Evolutionary conservation across 331 rosid species (phyloP), one percentile per base, ranked within the genome.

Genomic region (Rosa hybrid): DNA sequence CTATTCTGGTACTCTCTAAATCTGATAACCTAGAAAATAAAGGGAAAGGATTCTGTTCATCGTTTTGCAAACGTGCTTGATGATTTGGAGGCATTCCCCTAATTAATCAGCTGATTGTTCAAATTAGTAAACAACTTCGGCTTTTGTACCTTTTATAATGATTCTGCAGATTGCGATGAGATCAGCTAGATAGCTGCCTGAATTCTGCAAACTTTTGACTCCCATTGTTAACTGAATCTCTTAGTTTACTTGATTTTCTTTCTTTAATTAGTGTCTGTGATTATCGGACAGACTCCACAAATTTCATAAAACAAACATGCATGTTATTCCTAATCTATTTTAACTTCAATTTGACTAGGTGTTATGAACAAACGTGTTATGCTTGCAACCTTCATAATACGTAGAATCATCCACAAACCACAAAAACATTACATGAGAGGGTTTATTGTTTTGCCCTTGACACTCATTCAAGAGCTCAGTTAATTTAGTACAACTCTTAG

Each of bases 11-110:
- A 7, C 46, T 65, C 71, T 14, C 48, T 16, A 20, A 9, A 20
- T 20, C 21, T 41, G 50, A 41, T 68, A 4, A 68, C 73, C 30
- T 38, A 42, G 21, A 69, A 20, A 42, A 44, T 20, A 18, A 42
- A 44, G 30, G 17, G 5, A 44, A 67, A 38, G 25, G 25, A 68
- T 8, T 67, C 8, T 12, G 34, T 8, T 69, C 73, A 69, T 42
- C 9, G 73, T 41, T 42, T 42, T n/a, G 51, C 53, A 69, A 68
- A 72, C 78, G 83, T 80, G 83, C 67, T 73, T 9, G 83, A 49
- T 48, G 42, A 46, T 60, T 72, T 62, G 65, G 78, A 72, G 41
- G 78, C 78, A 80, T n/a, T 44, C 2, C 27, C 30, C 30, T 7
- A 63, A n/a, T 30, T 60, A 80, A 44, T 9, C 11, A 42, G 34